Conservation (phyloP, 2,329 filamentous ascomycete species). For the Talaromyces amestolkiae region DNA sequence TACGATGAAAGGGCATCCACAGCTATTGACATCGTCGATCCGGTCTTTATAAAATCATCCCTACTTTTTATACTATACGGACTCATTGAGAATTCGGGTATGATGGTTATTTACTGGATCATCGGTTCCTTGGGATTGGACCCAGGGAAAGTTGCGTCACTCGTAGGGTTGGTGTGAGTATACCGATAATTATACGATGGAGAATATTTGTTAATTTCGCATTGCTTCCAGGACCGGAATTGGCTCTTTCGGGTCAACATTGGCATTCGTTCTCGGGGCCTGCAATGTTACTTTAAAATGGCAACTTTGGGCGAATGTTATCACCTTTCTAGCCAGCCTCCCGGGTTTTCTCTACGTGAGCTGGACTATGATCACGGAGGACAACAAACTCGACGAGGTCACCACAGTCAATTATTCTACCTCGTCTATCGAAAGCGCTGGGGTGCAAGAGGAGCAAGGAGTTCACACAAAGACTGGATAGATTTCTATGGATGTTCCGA, state of each 20-base stretch:
- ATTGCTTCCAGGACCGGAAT: not conserved
- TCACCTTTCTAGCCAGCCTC: conserved; percentile 6
- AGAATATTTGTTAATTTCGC: not conserved
- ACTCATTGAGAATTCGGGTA: too few relatives aligned
- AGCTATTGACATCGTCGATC: too few relatives aligned
- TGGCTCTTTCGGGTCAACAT: not conserved
- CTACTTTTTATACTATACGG: too few relatives aligned
- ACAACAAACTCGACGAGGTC: not conserved
- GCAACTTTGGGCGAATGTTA: conserved; percentile 11
- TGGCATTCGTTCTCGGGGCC: conserved; percentile 9
- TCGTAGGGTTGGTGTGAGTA: too few relatives aligned
- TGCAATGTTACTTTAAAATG: not conserved
- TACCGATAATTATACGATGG: not conserved
- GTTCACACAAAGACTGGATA: not conserved
- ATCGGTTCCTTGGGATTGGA: too few relatives aligned
- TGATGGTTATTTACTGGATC: too few relatives aligned
- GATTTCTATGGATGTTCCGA: not conserved
- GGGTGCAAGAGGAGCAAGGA: not conserved
- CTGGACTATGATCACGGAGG: conserved; percentile 4
- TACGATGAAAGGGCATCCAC: too few relatives aligned
- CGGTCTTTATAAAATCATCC: too few relatives aligned
- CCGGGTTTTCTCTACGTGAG: conserved; percentile 8
- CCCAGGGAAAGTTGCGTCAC: too few relatives aligned
- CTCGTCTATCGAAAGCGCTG: not conserved
- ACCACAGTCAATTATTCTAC: not conserved